phyloP scores from a whole-genome alignment of 148 eudicot species.

The Oxyria digyna region DNA sequence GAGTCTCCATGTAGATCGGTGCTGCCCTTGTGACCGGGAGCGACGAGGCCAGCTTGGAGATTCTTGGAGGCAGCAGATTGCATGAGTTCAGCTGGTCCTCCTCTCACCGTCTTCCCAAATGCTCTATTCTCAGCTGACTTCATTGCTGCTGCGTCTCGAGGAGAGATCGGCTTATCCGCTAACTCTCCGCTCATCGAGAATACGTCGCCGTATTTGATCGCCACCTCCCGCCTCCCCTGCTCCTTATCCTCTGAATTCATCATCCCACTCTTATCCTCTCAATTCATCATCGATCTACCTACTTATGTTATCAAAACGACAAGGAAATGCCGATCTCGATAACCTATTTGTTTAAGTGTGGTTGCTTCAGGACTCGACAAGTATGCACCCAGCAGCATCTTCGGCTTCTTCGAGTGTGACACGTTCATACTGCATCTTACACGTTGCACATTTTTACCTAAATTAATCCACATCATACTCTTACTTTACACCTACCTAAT shows the following conservation, averaged over 20 bases:
- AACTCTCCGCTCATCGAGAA: slow-evolving; percentile 35
- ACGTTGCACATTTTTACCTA: slow-evolving; percentile 5
- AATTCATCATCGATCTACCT: no score
- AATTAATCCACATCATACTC: no score
- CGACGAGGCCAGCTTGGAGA: slow-evolving; percentile 25
- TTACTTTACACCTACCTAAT: no score
- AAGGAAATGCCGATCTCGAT: no score
- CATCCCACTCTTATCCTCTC: background rate
- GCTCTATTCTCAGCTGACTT: slow-evolving; percentile 42
- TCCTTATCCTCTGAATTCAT: slow-evolving; percentile 2
- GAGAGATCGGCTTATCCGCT: slow-evolving; percentile 31
- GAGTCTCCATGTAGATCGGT: no score
- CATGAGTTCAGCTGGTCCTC: slow-evolving; percentile 55
- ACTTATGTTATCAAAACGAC: no score
- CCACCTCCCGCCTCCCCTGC: background rate
- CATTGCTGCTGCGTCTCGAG: slow-evolving; percentile 49
- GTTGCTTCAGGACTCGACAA: background rate
- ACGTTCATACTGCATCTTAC: background rate
- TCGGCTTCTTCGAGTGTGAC: background rate
- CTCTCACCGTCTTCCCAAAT: slow-evolving; percentile 29
- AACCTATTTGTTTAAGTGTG: no score
- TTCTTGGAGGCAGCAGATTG: slow-evolving; percentile 46
- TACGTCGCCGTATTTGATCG: slow-evolving; percentile 51
- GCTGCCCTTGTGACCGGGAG: no score
- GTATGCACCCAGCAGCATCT: background rate